Evolutionary conservation across 257 asterid genomes (phyloP).

Genomic region (Solanum corneliomulleri): DNA sequence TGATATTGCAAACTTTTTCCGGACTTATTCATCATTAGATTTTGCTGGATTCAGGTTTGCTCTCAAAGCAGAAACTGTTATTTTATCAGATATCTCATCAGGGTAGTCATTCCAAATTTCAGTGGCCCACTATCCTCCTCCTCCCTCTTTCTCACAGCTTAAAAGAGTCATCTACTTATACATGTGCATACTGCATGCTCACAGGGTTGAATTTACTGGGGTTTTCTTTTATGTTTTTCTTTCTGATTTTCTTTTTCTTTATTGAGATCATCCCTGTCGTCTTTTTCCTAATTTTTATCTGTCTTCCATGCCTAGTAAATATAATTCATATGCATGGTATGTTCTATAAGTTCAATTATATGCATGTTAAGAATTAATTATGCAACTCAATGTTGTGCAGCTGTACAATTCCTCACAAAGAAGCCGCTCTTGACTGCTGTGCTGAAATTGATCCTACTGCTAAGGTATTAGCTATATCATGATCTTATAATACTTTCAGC

Average conservation of each 20-base stretch:
- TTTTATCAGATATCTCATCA: background rate
- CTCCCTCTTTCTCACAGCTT: background rate
- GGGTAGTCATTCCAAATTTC: background rate
- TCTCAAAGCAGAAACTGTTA: conserved; percentile 3
- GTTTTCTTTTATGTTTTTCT: background rate
- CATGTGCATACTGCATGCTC: background rate
- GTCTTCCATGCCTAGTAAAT: background rate
- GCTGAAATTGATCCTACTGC: conserved; percentile 86
- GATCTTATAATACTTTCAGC: background rate
- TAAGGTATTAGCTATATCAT: conserved; percentile 40
- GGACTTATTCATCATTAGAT: conserved; percentile 68
- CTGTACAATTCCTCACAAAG: conserved; percentile 93
- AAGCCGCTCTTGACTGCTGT: conserved; percentile 56
- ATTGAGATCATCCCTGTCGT: background rate
- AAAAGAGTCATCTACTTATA: background rate
- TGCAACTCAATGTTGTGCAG: conserved; percentile 33
- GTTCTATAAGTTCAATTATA: background rate
- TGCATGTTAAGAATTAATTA: background rate
- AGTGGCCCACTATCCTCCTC: background rate
- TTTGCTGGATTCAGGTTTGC: conserved; percentile 88
- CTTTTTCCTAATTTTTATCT: background rate
- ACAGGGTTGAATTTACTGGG: background rate
- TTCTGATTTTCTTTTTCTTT: background rate
- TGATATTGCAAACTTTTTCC: conserved; percentile 47
- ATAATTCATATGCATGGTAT: background rate